phyloP scores from a whole-genome alignment of 768 basidiomycete species.

The Paxillus involutus region DNA sequence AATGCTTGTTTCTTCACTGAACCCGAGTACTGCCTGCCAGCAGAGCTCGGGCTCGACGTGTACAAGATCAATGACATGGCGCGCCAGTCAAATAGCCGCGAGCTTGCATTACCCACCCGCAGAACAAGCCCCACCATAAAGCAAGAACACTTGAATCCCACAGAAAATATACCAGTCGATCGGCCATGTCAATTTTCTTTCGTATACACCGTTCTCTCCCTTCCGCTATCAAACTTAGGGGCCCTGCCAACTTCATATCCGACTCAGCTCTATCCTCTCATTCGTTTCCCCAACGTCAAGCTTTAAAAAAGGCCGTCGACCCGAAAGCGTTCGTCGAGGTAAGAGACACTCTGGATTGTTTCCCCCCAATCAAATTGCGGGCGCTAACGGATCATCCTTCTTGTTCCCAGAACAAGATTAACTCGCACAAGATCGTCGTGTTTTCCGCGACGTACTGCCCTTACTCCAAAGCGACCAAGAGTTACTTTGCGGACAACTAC shows the following conservation, averaged over 20 bases:
- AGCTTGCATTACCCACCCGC: too few relatives aligned
- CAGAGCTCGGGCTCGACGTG: too few relatives aligned
- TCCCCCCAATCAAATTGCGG: too few relatives aligned
- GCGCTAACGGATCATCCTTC: slow-evolving; percentile 34
- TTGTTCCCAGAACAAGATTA: slow-evolving; percentile 44
- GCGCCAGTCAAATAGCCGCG: too few relatives aligned
- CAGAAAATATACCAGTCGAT: too few relatives aligned
- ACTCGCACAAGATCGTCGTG: slow-evolving; percentile 50
- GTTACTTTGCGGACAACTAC: slow-evolving; percentile 40
- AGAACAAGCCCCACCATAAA: too few relatives aligned
- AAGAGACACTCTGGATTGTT: slow-evolving; percentile 12
- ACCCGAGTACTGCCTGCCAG: too few relatives aligned
- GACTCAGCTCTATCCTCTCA: slow-evolving; percentile 31
- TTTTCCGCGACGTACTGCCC: slow-evolving; percentile 64
- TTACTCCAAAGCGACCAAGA: slow-evolving; percentile 50
- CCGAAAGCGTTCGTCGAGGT: slow-evolving; percentile 41
- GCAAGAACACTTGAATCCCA: too few relatives aligned
- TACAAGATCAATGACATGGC: too few relatives aligned
- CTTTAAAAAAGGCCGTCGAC: slow-evolving; percentile 24
- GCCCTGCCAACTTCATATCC: not conserved
- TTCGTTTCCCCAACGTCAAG: slow-evolving; percentile 11
- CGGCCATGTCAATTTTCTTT: slow-evolving; percentile 1
- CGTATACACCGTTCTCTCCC: slow-evolving; percentile 25
- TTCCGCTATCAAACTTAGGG: not conserved
- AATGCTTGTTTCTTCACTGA: too few relatives aligned